Evolutionary conservation across 2,329 filamentous ascomycete species (phyloP).

Genomic region (Pseudocercospora macadamiae): DNA sequence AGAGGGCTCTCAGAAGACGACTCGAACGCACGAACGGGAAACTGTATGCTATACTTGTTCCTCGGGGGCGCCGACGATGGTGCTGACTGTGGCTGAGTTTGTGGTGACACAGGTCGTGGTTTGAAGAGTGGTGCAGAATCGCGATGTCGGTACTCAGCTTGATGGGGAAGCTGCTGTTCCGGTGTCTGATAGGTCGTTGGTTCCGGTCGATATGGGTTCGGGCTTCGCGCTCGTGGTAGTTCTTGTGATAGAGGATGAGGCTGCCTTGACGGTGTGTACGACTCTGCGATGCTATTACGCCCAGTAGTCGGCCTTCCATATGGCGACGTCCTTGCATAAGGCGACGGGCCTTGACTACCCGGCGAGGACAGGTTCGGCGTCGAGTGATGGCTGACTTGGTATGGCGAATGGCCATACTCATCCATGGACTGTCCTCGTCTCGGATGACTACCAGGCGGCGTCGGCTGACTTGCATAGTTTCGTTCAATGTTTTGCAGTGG

Average conservation of each 20-base stretch:
- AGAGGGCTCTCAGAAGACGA: slow-evolving; percentile 46
- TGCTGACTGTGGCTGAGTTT: slow-evolving; percentile 26
- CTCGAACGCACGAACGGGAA: slow-evolving; percentile 38
- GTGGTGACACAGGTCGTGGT: slow-evolving; percentile 37
- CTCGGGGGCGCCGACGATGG: slow-evolving; percentile 21
- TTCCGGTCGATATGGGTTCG: slow-evolving; percentile 15
- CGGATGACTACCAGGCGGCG: slow-evolving; percentile 26
- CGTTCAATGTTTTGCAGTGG: slow-evolving; percentile 38
- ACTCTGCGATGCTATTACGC: slow-evolving; percentile 39
- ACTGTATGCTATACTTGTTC: slow-evolving; percentile 36
- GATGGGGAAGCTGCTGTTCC: slow-evolving; percentile 17
- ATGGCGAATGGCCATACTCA: slow-evolving; percentile 32
- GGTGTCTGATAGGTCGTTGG: slow-evolving; percentile 12
- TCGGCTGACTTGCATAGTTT: slow-evolving; percentile 29
- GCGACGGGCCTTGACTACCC: slow-evolving; percentile 30
- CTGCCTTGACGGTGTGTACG: slow-evolving; percentile 37
- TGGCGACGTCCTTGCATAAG: slow-evolving; percentile 26
- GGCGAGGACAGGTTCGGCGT: slow-evolving; percentile 27
- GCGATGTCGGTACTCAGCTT: slow-evolving; percentile 21
- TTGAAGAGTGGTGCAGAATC: slow-evolving; percentile 34
- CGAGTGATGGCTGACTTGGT: slow-evolving; percentile 35
- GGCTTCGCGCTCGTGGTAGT: slow-evolving; percentile 37
- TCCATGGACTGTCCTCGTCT: slow-evolving; percentile 35
- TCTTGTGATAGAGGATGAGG: slow-evolving; percentile 42
- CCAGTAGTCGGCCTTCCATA: slow-evolving; percentile 28